Evolutionary conservation across 208 protist genomes (phyloP), one percentile per base, ranked within the genome.

Genomic region (Naegleria fowleri): DNA sequence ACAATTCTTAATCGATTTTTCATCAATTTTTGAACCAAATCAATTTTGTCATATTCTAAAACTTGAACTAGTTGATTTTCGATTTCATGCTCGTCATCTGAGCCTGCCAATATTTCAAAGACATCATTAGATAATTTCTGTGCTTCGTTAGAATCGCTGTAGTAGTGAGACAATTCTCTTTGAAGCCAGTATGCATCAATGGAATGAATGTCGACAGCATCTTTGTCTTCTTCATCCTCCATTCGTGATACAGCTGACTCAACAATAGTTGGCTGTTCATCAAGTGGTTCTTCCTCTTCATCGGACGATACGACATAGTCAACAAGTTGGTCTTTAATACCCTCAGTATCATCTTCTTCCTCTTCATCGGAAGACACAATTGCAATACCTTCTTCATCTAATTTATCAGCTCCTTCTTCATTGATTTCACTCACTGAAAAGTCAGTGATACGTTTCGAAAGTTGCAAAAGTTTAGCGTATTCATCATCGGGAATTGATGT

Each of bases 101-200:
- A 88, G 58, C 90, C 75, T 15, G 33, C 25, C 51, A 98, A 86
- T 51, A 97, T 94, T 13, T 92, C 90, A 19, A 98, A 91, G 4
- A 98, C 92, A 39, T 97, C 91, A 48, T 96, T 93, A 0, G 96
- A 91, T 51, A 96, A 93, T 55, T 94, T 84, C 91, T 97, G 94
- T 25, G 96, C 90, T 22, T 93, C 90, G 38, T 94, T 51, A 16
- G 95, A 92, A 90, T 98, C 96, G 19, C 90, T 92, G 91, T 91
- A 95, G 84, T 92, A 95, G n/a, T 92, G 90, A 41, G 75, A 89
- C 40, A 93, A 29, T 83, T 98, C 88, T 84, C 96, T 91, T 92
- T 98, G 96, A 22, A 98, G 92, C 97, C 97, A 98, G 93, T 94
- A 97, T 11, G 97, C 95, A 91, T 98, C 97, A 43, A 98, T 95